Evolutionary conservation across 2,329 filamentous ascomycete genomes (phyloP).

Genomic region (Thelonectria discophora): DNA sequence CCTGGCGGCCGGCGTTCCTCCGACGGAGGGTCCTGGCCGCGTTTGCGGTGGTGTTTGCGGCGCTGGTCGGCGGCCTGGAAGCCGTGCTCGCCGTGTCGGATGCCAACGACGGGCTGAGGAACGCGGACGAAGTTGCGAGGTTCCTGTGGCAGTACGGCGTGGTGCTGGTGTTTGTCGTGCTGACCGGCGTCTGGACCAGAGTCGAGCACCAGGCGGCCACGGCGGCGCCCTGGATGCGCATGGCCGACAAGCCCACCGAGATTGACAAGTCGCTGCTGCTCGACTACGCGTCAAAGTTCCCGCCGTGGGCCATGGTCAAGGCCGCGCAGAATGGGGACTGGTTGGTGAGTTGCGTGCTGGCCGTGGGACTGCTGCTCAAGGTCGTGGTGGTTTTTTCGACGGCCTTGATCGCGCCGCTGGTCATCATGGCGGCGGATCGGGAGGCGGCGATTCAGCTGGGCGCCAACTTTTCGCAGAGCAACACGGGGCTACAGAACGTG

Average conservation of each 20-base stretch:
- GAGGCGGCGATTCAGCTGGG: conserved; percentile 39
- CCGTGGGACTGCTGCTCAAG: conserved; percentile 45
- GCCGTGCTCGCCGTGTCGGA: conserved; percentile 45
- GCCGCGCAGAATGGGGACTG: conserved; percentile 48
- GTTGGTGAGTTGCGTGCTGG: conserved; percentile 43
- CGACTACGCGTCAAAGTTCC: conserved; percentile 47
- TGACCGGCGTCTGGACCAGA: conserved; percentile 48
- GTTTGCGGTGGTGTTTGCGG: conserved; percentile 44
- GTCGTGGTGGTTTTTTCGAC: conserved; percentile 48
- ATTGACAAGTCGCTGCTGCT: conserved; percentile 48
- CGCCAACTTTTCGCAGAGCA: conserved; percentile 43
- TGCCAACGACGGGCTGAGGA: conserved; percentile 43
- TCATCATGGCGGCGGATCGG: conserved; percentile 40
- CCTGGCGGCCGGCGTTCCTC: conserved; percentile 50
- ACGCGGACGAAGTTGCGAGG: conserved; percentile 38
- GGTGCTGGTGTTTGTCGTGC: conserved; percentile 45
- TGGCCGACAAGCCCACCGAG: conserved; percentile 43
- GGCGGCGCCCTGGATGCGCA: conserved; percentile 50
- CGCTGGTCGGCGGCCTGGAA: conserved; percentile 44
- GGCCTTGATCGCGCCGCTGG: conserved; percentile 47
- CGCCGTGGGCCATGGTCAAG: conserved; percentile 40
- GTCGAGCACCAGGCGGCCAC: conserved; percentile 52
- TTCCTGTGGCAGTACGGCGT: conserved; percentile 52
- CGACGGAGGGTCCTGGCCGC: conserved; percentile 43
- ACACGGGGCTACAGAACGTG: conserved; percentile 35